A percentile compares a stretch with the other conserved stretches of the same genome.
Evolutionary conservation across 257 asterid species (phyloP).

Genomic region (Eucommia ulmoides): DNA sequence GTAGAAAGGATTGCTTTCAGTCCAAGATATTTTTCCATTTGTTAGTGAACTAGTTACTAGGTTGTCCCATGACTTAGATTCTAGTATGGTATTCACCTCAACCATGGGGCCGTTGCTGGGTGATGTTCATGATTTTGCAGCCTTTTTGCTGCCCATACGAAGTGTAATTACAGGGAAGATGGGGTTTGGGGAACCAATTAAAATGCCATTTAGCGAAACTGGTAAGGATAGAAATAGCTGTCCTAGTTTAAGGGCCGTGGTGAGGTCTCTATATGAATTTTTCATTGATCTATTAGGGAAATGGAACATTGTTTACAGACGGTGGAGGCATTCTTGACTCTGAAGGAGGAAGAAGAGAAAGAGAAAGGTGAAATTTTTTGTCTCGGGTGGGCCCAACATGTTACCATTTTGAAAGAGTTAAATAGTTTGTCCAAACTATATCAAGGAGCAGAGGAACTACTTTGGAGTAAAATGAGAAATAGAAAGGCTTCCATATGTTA

Average conservation of each 20-base stretch:
- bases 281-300: constrained; percentile 40
- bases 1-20: constrained; percentile 22
- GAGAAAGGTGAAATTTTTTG: constrained; percentile 19
- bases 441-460: constrained; percentile 37
- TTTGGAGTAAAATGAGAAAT: constrained; percentile 49
- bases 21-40: constrained; percentile 49
- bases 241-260: constrained; percentile 24
- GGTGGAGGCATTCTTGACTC: constrained; percentile 34
- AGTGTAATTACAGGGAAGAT: constrained; percentile 18
- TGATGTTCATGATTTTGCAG: constrained; percentile 49
- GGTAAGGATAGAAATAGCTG: constrained; percentile 5
- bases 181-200: constrained; percentile 16
- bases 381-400: constrained; percentile 47
- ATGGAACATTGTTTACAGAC: constrained; percentile 40
- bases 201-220: constrained; percentile 26
- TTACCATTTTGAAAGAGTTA: constrained; percentile 59
- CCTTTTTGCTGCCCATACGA: constrained; percentile 32
- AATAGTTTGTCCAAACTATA: constrained; percentile 44
- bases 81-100: constrained; percentile 15
- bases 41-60: constrained; percentile 45
- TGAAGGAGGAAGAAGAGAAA: constrained; percentile 23
- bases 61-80: constrained; percentile 28
- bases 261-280: constrained; percentile 23
- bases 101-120: constrained; percentile 18
- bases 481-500: constrained; percentile 48